Base-by-base conservation (phyloP, 2,329 filamentous ascomycete genomes). In the Penicillium expansum region DNA sequence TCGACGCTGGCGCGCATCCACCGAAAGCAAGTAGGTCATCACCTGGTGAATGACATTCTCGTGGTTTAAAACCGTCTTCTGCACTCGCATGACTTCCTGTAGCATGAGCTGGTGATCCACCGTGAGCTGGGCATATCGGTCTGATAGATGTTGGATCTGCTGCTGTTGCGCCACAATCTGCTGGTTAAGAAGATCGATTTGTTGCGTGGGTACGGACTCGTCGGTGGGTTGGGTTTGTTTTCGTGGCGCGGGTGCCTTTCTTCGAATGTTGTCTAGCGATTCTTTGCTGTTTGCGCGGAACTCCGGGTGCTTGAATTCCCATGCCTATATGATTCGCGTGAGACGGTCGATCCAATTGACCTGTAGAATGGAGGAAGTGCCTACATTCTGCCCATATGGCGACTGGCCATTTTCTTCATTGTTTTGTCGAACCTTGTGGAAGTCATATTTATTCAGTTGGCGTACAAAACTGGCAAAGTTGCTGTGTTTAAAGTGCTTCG, bases 401-500 rank as follows among this genome's bases (percentile, higher is more conserved):
- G 90, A 91, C 66, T 90, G 84, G 27, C 88, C 89, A 67, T 84
- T 91, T 69, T 95, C 91, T 70, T 96, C 91, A 64, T 91, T 95
- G 68, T 92, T 90, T 70, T 89, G 90, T 63, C 94, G 86, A 62
- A 97, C 92, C 81, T 99, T 99, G 81, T 99, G 94, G 67, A 99
- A 99, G 72, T 96, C 92, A 75, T 96, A 97, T 74, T 97, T 97
- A 80, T 97, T 97, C 57, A 97, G 80, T 74, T 97, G 92, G 48
- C 92, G 89, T 57, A 97, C 92, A 72, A 97, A 97, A 76, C 92
- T 96, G 32, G 92, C 92, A 79, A 97, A 97, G 74, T 97, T 97
- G 83, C 91, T 96, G 77, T 97, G 94, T 77, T 99, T 99, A 82
- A 99, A 99, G 70, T 97, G 92, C 73, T 97, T 97, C 2, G 94